Base-by-base conservation (phyloP, 768 basidiomycete species). In the Dentipellis fragilis region DNA sequence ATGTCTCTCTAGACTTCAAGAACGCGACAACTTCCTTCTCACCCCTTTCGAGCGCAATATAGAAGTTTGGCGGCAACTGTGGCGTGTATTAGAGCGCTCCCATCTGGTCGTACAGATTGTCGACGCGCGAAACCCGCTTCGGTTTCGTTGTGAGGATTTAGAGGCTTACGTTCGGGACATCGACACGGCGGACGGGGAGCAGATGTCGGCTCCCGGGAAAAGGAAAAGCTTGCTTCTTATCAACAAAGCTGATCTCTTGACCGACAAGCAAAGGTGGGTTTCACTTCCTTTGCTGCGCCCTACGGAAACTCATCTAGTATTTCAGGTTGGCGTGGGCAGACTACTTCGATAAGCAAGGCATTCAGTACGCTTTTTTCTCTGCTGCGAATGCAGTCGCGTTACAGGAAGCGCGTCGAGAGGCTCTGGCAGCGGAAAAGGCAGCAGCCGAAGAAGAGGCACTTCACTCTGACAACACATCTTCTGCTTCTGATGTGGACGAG, bases 21-120 rank as follows among this genome's bases (percentile, higher is more conserved):
- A 96, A 64, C 75, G 80, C 58, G 87, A 95, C 55, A 80, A 83
- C 40, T 80, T 98, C 29, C 78, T 97, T n/a, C 75, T 97, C 1
- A 95, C 94, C 0, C 95, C 93, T 4, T 99, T 96, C 65, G 96
- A 99, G 67, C 87, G 93, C 50, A 99, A 98, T 66, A 72, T 99
- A 35, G 94, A 98, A 75, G 96, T 99, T 11, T 98, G 96, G 95
- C 77, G 96, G 45, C 96, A 99, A 65, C 79, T 99, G 8, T 99
- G 96, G 96, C 79, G 96, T 52, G 96, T 98, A 1, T 72, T 96
- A 9, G 96, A 99, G 71, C 81, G 93, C 19, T 96, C 95, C 1
- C 90, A 96, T 63, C 80, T 99, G 21, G 72, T 98, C 35, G 89
- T 98, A 2, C 93, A 98, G 69, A 95, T 99, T 51, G 89, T 96